Evolutionary conservation across 345 rosid species (phyloP).

Genomic region (Cochlearia excelsa): DNA sequence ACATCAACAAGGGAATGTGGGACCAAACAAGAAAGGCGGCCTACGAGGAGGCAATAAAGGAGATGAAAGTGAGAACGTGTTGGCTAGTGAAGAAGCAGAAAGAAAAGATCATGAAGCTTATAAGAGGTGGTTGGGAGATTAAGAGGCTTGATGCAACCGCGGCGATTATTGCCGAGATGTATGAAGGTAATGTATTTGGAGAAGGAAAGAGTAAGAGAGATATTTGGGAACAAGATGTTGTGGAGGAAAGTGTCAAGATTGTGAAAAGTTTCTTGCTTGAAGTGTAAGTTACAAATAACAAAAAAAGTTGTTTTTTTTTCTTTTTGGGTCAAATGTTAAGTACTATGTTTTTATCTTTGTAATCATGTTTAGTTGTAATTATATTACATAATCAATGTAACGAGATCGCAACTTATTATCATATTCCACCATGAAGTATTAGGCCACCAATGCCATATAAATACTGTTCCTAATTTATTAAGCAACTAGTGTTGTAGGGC

Average conservation of each 20-base stretch:
- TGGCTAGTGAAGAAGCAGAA: constrained; percentile 46
- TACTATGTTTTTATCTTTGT: no score
- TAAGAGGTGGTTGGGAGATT: constrained; percentile 50
- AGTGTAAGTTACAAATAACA: not conserved
- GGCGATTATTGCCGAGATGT: constrained; percentile 39
- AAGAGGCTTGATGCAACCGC: constrained; percentile 60
- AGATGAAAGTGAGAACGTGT: constrained; percentile 49
- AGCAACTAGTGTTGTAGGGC: no score
- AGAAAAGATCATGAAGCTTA: constrained; percentile 55
- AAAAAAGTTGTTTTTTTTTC: no score
- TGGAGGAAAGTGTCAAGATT: constrained; percentile 59
- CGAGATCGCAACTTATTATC: no score
- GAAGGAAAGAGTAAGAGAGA: constrained; percentile 18
- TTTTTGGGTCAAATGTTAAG: no score
- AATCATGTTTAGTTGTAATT: no score
- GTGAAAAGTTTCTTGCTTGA: constrained; percentile 60
- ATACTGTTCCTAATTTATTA: no score
- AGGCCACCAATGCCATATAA: no score
- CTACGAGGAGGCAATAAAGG: constrained; percentile 46
- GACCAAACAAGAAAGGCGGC: constrained; percentile 22
- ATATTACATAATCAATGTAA: no score
- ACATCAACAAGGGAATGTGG: constrained; percentile 1
- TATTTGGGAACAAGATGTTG: constrained; percentile 59
- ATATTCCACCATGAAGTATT: no score
- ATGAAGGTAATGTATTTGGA: constrained; percentile 1